These are phyloP conservation scores for Poteriospumella lacustris DNA, from an alignment of 108 stramenopile species.

Conservation along the genomic window DNA sequence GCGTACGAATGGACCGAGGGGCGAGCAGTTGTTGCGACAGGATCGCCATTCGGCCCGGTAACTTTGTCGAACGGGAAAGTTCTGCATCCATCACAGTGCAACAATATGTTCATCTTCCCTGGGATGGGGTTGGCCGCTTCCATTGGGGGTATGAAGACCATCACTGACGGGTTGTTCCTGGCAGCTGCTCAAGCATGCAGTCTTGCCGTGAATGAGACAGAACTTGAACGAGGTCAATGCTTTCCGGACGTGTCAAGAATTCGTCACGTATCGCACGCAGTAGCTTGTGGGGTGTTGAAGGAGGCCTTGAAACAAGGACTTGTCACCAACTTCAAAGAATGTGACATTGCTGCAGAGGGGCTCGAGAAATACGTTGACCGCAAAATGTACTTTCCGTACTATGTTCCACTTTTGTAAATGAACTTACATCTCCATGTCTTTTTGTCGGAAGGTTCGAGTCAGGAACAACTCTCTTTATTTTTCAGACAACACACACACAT, in stretches of 20 bases:
- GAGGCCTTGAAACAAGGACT: conserved; percentile 70
- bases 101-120: conserved; percentile 69
- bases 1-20: conserved; percentile 96
- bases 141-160: conserved; percentile 67
- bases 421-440: too few relatives aligned
- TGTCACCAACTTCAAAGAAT: conserved; percentile 66
- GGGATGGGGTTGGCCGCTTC: conserved; percentile 81
- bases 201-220: conserved; percentile 67
- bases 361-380: not conserved
- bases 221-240: conserved; percentile 70
- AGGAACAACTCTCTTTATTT: too few relatives aligned
- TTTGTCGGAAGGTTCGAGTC: too few relatives aligned
- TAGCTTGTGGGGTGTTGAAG: conserved; percentile 78
- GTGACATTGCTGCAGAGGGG: not conserved
- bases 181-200: conserved; percentile 76
- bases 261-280: conserved; percentile 74
- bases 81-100: conserved; percentile 70
- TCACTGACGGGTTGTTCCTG: conserved; percentile 81
- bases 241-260: conserved; percentile 75
- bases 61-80: conserved; percentile 40
- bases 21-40: conserved; percentile 80
- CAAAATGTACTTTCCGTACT: conserved; percentile 30
- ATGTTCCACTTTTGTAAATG: conserved; percentile 25
- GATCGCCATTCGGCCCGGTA: conserved; percentile 89
- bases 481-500: too few relatives aligned